phyloP scores from a whole-genome alignment of 345 rosid genomes.

The Eucalyptus polyanthemos region DNA sequence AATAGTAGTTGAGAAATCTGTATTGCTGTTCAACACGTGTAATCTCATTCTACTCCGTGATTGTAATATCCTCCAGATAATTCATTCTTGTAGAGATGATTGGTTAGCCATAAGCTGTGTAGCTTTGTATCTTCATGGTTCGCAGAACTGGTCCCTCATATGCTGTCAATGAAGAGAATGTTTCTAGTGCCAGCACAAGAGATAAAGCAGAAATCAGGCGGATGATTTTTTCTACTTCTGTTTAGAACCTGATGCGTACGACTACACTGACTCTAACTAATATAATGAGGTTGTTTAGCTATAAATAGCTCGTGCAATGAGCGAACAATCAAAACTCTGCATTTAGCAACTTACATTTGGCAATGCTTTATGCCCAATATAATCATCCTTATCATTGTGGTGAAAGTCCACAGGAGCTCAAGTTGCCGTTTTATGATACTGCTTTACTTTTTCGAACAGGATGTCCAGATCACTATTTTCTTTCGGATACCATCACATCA shows the following conservation, averaged over 20 bases:
- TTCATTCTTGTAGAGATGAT: slow-evolving; percentile 1
- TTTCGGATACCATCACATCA: not conserved
- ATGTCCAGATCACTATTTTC: not conserved
- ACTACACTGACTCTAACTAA: not conserved
- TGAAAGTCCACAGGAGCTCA: not conserved
- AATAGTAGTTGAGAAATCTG: not conserved
- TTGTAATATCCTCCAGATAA: not conserved
- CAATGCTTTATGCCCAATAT: not conserved
- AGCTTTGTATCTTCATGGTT: not conserved
- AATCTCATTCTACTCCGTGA: slow-evolving; percentile 4
- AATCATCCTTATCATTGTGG: not conserved
- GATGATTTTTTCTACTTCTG: not conserved
- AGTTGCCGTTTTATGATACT: not conserved
- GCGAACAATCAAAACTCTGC: not conserved
- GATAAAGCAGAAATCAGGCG: not conserved
- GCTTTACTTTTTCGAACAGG: not conserved
- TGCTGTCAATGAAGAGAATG: not conserved
- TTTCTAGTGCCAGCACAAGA: not conserved
- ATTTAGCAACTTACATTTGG: not conserved
- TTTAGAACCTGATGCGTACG: not conserved
- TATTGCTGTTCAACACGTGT: slow-evolving; percentile 1
- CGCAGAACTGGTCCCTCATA: not conserved
- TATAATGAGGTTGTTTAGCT: not conserved
- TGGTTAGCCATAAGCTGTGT: not conserved
- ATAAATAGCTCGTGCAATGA: not conserved